Evolutionary conservation across 2,329 filamentous ascomycete species (phyloP).

Genomic region (Sphaerulina musiva): DNA sequence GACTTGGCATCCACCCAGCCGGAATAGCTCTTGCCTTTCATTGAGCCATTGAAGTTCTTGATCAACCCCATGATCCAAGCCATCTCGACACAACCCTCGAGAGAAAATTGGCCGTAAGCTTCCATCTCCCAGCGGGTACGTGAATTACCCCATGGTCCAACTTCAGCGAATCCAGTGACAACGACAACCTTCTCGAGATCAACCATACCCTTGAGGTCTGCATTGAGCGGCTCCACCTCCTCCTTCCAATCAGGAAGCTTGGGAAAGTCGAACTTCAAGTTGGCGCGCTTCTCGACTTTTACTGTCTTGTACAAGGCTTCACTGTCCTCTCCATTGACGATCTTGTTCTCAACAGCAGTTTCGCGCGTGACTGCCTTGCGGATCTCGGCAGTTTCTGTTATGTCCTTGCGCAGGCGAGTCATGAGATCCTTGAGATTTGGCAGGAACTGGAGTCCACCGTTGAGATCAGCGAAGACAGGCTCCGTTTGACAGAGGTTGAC

Average conservation of each 20-base stretch:
- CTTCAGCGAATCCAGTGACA: slow-evolving; percentile 90
- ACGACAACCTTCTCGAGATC: slow-evolving; percentile 97
- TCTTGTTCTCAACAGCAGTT: slow-evolving; percentile 91
- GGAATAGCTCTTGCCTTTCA: slow-evolving; percentile 94
- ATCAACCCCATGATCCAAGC: slow-evolving; percentile 99
- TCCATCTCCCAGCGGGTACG: slow-evolving; percentile 99
- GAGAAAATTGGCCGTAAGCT: slow-evolving; percentile 88
- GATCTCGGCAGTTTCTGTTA: slow-evolving; percentile 90
- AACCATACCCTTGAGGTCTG: slow-evolving; percentile 91
- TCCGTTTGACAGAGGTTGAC: slow-evolving; percentile 93
- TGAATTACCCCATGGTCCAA: slow-evolving; percentile 97
- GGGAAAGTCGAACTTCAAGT: slow-evolving; percentile 97
- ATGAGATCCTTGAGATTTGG: slow-evolving; percentile 91
- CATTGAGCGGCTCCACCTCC: slow-evolving; percentile 82
- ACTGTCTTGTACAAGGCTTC: slow-evolving; percentile 94
- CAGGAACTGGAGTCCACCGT: slow-evolving; percentile 95
- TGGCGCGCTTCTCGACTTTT: slow-evolving; percentile 85
- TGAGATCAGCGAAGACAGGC: slow-evolving; percentile 94
- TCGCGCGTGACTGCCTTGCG: slow-evolving; percentile 92
- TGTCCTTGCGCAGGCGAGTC: slow-evolving; percentile 86
- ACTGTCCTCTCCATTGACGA: slow-evolving; percentile 88
- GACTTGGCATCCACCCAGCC: slow-evolving; percentile 95
- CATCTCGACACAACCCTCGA: slow-evolving; percentile 98
- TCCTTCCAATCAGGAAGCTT: slow-evolving; percentile 82
- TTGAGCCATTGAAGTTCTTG: slow-evolving; percentile 92